These are phyloP conservation scores for Symbiodinium pilosum DNA, from an alignment of 73 alveolate species.

Conservation along the genomic window DNA sequence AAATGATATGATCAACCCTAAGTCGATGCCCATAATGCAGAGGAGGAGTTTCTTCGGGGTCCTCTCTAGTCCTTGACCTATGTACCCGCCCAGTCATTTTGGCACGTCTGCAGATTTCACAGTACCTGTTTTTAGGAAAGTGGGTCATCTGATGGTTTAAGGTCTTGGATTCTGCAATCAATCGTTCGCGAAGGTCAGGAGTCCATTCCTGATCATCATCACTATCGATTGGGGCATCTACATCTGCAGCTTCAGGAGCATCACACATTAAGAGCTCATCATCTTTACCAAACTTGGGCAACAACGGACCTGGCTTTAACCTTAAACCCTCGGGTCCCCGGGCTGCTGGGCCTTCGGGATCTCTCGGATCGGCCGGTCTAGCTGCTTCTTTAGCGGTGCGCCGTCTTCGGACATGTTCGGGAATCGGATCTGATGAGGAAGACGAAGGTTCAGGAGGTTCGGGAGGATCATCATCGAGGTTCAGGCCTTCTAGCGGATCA, in stretches of 20 bases:
- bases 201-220: background rate
- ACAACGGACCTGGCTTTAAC: background rate
- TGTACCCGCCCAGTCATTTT: background rate
- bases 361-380: too few species aligned
- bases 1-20: background rate
- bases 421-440: background rate
- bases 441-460: background rate
- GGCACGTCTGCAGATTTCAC: background rate
- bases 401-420: too few species aligned
- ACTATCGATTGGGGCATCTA: background rate
- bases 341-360: background rate
- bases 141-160: background rate
- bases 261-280: background rate
- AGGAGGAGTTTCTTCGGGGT: constrained; percentile 3
- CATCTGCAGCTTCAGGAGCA: background rate
- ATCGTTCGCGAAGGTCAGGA: background rate
- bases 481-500: background rate
- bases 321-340: background rate
- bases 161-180: background rate
- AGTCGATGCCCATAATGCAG: constrained; percentile 3
- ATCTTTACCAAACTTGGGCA: background rate
- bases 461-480: background rate
- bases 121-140: constrained; percentile 12
- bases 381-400: too few species aligned
- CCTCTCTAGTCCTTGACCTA: background rate